Conservation (phyloP, 768 basidiomycete species). For the Rhodosporidiobolus odoratus region DNA sequence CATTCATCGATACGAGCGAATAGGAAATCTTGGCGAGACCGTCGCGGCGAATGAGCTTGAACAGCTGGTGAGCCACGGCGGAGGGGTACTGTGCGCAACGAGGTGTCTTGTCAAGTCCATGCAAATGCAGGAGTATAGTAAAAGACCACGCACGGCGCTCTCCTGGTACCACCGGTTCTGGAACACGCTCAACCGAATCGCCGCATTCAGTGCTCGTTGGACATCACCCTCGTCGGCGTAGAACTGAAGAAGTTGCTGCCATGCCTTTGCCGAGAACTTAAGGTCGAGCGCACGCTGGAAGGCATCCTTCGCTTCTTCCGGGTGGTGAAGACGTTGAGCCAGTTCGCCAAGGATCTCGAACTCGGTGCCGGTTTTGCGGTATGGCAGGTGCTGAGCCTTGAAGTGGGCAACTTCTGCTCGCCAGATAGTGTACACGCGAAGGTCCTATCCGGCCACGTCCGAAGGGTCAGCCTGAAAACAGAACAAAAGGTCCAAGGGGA, state of each 20-base stretch:
- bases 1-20: conserved; percentile 64
- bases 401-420: conserved; percentile 97
- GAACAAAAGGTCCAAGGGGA: not conserved
- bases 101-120: not conserved
- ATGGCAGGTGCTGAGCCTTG: conserved; percentile 96
- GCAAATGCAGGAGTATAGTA: not conserved
- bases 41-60: conserved; percentile 87
- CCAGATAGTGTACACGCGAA: conserved; percentile 98
- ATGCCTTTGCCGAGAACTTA: conserved; percentile 83
- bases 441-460: conserved; percentile 56
- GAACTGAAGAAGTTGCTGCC: conserved; percentile 88
- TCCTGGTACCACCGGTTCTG: conserved; percentile 77
- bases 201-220: conserved; percentile 80
- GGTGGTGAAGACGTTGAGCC: conserved; percentile 87
- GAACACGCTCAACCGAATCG: conserved; percentile 87
- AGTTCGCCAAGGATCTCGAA: conserved; percentile 98
- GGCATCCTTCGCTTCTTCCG: conserved; percentile 94
- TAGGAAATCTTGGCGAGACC: conserved; percentile 91
- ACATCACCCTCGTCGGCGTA: conserved; percentile 97
- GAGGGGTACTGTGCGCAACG: conserved; percentile 25
- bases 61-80: conserved; percentile 73
- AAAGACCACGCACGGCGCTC: conserved; percentile 61
- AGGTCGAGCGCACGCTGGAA: conserved; percentile 89
- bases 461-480: not conserved
- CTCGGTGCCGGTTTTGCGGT: conserved; percentile 91